Conservation (phyloP, 2,329 filamentous ascomycete genomes). For the Penicillium polonicum region DNA sequence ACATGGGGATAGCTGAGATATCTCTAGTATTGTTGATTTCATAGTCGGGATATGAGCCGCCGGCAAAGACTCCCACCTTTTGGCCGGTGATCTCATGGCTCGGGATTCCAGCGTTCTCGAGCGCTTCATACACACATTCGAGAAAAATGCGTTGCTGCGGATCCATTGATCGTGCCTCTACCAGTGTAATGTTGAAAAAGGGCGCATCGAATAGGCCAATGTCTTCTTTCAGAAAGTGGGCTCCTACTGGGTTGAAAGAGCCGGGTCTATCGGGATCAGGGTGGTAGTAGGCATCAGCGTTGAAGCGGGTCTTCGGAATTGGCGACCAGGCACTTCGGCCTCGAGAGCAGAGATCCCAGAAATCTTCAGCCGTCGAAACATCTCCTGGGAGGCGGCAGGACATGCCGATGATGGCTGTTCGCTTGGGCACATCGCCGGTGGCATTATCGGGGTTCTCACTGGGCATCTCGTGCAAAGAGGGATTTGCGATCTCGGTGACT, state of each 20-base stretch:
- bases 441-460: background rate
- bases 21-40: constrained; percentile 25
- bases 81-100: constrained; percentile 20
- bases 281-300: constrained; percentile 23
- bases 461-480: background rate
- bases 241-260: constrained; percentile 24
- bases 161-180: constrained; percentile 25
- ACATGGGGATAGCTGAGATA: constrained; percentile 24
- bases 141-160: constrained; percentile 30
- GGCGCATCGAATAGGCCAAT: constrained; percentile 28
- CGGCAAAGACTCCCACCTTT: constrained; percentile 26
- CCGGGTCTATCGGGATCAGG: constrained; percentile 23
- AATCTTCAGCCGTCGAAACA: constrained; percentile 23
- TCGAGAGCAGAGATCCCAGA: constrained; percentile 27
- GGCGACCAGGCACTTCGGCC: constrained; percentile 23
- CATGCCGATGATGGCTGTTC: constrained; percentile 29
- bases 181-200: constrained; percentile 30
- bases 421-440: constrained; percentile 11
- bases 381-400: constrained; percentile 28
- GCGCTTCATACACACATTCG: constrained; percentile 29
- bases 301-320: constrained; percentile 25
- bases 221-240: constrained; percentile 31
- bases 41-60: constrained; percentile 26
- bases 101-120: constrained; percentile 29
- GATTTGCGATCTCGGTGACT: constrained; percentile 3